Evolutionary conservation across 2,329 filamentous ascomycete species (phyloP).

Genomic region (Ceratocystis cubensis): DNA sequence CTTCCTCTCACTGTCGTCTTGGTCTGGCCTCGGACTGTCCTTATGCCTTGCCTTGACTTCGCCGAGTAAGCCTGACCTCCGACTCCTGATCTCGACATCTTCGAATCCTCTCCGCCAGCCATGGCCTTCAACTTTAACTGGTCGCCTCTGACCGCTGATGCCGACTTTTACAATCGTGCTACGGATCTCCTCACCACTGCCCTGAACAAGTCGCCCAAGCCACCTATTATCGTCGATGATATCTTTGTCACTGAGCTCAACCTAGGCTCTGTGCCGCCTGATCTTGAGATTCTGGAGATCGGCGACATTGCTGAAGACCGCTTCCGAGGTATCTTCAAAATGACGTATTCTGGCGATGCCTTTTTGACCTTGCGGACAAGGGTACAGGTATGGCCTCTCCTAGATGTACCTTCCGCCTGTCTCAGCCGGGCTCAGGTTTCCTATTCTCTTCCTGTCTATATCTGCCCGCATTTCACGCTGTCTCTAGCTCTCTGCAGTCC

Average conservation of each 20-base stretch:
- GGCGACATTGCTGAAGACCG: slow-evolving; percentile 93
- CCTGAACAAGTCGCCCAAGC: slow-evolving; percentile 94
- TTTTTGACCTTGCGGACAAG: slow-evolving; percentile 89
- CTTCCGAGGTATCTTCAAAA: slow-evolving; percentile 97
- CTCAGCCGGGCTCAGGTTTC: neutral
- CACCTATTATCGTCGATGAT: slow-evolving; percentile 97
- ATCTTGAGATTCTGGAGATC: slow-evolving; percentile 94
- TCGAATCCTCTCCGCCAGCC: slow-evolving; percentile 18
- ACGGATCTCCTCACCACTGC: slow-evolving; percentile 89
- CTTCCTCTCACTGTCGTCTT: neutral
- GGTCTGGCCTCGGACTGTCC: neutral
- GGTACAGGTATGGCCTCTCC: slow-evolving; percentile 56
- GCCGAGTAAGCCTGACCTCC: neutral
- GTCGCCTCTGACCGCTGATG: slow-evolving; percentile 95
- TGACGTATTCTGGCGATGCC: slow-evolving; percentile 93
- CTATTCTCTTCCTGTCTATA: neutral
- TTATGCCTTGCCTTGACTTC: neutral
- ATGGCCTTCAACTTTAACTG: slow-evolving; percentile 99
- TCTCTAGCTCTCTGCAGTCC: neutral
- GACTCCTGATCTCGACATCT: neutral
- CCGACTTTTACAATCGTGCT: slow-evolving; percentile 75
- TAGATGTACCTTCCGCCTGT: neutral
- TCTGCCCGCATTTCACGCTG: neutral
- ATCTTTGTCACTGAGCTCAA: slow-evolving; percentile 98
- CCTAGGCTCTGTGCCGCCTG: slow-evolving; percentile 82